Conservation (phyloP, 2,329 filamentous ascomycete species). For the Xylaria sp. region DNA sequence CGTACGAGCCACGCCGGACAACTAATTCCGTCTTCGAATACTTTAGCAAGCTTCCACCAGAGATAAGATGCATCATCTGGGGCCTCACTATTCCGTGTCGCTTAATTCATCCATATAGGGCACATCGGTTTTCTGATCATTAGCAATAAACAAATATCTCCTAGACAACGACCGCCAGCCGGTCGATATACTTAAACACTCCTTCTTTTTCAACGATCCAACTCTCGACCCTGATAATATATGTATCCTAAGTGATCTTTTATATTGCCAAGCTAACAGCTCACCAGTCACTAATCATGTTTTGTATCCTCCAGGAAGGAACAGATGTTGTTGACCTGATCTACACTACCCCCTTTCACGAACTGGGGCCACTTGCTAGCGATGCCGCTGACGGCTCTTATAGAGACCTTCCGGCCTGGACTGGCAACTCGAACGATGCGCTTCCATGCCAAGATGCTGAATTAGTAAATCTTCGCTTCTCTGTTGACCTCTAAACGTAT, state of each 20-base stretch:
- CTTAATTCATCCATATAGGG: not conserved
- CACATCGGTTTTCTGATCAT: not conserved
- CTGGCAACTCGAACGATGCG: constrained; percentile 27
- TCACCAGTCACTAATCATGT: constrained; percentile 35
- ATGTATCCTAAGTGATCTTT: not conserved
- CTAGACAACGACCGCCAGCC: constrained; percentile 51
- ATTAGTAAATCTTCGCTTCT: constrained; percentile 13
- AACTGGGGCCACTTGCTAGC: constrained; percentile 29
- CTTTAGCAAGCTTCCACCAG: constrained; percentile 5
- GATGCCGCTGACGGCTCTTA: constrained; percentile 28
- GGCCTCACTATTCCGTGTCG: not conserved
- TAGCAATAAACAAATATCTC: constrained; percentile 57
- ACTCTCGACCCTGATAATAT: constrained; percentile 34
- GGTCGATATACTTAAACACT: constrained; percentile 35
- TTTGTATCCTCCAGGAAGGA: constrained; percentile 42
- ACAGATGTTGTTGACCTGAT: constrained; percentile 31
- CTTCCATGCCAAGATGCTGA: not conserved
- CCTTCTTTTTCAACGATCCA: constrained; percentile 32
- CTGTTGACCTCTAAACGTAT: constrained; percentile 44
- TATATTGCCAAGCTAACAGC: constrained; percentile 2
- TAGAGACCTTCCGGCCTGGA: constrained; percentile 35
- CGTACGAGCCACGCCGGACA: not conserved
- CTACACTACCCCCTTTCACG: constrained; percentile 36
- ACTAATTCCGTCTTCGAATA: not conserved
- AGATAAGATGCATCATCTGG: constrained; percentile 8